phyloP scores from a whole-genome alignment of 1,284 basidiomycete genomes.

The Chondrostereum purpureum region DNA sequence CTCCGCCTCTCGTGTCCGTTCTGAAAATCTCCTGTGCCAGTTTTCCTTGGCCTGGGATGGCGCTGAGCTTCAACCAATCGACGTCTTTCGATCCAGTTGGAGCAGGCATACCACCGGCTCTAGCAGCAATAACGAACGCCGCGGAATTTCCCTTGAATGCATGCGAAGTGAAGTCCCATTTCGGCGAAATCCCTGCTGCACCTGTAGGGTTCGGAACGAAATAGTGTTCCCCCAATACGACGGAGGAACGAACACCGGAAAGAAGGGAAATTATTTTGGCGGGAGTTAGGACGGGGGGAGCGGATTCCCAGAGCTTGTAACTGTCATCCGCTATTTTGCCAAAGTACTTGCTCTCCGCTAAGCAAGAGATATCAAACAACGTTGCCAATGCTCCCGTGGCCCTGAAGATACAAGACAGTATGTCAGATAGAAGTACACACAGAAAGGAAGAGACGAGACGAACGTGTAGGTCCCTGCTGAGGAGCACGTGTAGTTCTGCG shows the following conservation, averaged over 20 bases:
- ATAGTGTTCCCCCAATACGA: conserved; percentile 49
- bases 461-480: conserved; percentile 32
- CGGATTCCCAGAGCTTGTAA: conserved; percentile 31
- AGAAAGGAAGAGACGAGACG: conserved; percentile 1
- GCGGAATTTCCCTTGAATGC: conserved; percentile 31
- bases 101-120: conserved; percentile 34
- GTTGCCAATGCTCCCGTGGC: conserved; percentile 46
- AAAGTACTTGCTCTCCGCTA: conserved; percentile 30
- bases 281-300: conserved; percentile 22
- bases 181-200: conserved; percentile 40
- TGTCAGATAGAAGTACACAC: too few species aligned
- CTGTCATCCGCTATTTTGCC: conserved; percentile 33
- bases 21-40: conserved; percentile 50
- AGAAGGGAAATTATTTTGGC: conserved; percentile 30
- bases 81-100: conserved; percentile 43
- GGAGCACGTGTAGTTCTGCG: conserved; percentile 45
- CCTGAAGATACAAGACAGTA: conserved; percentile 10
- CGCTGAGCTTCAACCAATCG: conserved; percentile 49
- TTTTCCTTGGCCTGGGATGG: conserved; percentile 31
- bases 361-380: conserved; percentile 55
- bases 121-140: conserved; percentile 43
- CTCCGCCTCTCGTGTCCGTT: conserved; percentile 53
- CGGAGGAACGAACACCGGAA: conserved; percentile 18
- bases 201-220: conserved; percentile 41
- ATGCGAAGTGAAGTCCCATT: conserved; percentile 50